Conservation (phyloP, 2,329 filamentous ascomycete genomes). For the Penicillium sp. region DNA sequence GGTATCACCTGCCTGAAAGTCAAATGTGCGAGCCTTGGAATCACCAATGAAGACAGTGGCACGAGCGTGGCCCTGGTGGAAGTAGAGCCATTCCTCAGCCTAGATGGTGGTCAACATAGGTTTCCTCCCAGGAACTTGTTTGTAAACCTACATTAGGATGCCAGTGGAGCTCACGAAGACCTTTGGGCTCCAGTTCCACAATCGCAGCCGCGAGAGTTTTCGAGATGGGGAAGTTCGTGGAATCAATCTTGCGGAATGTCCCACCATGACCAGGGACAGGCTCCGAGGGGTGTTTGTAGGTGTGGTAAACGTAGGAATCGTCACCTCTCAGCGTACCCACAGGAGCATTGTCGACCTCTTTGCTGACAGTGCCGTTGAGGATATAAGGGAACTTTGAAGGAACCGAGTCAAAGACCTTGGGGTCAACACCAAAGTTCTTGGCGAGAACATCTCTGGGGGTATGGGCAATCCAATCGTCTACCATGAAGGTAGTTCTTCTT, state of each 20-base stretch:
- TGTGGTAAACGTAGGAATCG: conserved; percentile 62
- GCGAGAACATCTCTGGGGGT: conserved; percentile 63
- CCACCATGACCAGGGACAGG: conserved; percentile 61
- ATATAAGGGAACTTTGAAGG: conserved; percentile 62
- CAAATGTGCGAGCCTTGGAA: conserved; percentile 62
- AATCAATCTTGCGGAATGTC: conserved; percentile 63
- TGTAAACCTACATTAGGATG: conserved; percentile 58
- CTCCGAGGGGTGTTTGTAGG: conserved; percentile 55
- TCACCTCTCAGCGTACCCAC: conserved; percentile 54
- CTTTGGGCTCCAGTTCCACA: conserved; percentile 62
- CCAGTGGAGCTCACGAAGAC: conserved; percentile 66
- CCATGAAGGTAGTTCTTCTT: conserved; percentile 64
- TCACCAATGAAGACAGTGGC: conserved; percentile 66
- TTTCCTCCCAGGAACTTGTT: background rate
- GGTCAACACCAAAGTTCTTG: conserved; percentile 66
- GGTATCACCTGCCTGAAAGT: conserved; percentile 66
- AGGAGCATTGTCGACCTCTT: conserved; percentile 43
- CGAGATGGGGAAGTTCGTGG: conserved; percentile 63
- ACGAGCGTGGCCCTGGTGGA: conserved; percentile 60
- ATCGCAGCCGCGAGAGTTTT: conserved; percentile 65
- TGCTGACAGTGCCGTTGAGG: conserved; percentile 54
- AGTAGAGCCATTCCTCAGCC: conserved; percentile 71
- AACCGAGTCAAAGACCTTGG: conserved; percentile 58
- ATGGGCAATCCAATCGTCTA: conserved; percentile 68
- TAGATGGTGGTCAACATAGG: conserved; percentile 23